Evolutionary conservation across 108 stramenopile species (phyloP), one percentile per base, ranked within the genome.

Genomic region (Cyclotella cryptica): DNA sequence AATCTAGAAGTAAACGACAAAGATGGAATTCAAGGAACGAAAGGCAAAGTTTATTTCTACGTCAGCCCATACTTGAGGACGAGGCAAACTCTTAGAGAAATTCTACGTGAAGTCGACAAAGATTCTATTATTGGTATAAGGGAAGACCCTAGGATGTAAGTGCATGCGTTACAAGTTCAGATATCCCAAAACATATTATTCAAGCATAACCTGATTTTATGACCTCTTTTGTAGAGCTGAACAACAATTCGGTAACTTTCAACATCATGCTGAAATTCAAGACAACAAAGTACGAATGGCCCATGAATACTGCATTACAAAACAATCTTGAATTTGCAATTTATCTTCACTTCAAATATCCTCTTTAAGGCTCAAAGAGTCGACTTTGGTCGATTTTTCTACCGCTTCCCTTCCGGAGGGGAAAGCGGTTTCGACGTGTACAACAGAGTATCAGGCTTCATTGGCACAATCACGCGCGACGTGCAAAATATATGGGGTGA

Each of bases 231-330:
- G 19, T 52, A 74, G 73, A 19, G 10, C 88, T 14, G 93, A 95
- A 73, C 93, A 92, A 63, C 90, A 95, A 75, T 92, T 95, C 75
- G 93, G 90, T 17, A 95, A 95, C 70, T 95, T 91, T 79, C 93
- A 92, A 75, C 83, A 73, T 66, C 85, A 84, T 55, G 69, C 59
- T 62, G 80, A 77, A 43, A 88, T 90, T 10, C 76, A 80, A 49
- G 85, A 86, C 12, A 86, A 78, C 26, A 93, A 90, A 67, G 78
- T 60, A 47, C 22, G 65, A 1, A 47, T 46, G 14, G 18, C 19
- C 3, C 8, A 42, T 63, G 2, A 35, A 57, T 4, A 19, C 24
- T 57, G 24, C 19, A 24, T 57, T 4, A 57, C 55, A 24, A 57
- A 24, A 57, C 21, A 57, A 12, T 19, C 5, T 24, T 26, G 12